These are phyloP conservation scores for Trichoderma simmonsii DNA, from an alignment of 2,329 filamentous ascomycete species.

Conservation along the genomic window DNA sequence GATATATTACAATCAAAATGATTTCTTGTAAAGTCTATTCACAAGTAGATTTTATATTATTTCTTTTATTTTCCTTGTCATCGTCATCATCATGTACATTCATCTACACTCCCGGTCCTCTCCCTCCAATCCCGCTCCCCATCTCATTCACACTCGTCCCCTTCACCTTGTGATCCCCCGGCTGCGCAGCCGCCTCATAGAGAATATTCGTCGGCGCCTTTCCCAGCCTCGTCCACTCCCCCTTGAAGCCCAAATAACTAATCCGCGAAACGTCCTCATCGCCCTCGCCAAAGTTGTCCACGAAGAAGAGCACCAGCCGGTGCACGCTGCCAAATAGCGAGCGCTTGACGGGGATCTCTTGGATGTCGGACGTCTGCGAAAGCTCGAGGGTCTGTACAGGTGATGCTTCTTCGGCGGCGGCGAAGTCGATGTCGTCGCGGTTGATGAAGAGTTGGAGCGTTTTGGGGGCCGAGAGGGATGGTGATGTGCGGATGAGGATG, in stretches of 20 bases:
- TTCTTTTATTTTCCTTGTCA: no score
- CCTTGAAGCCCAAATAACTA: constrained; percentile 86
- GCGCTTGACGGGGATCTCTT: constrained; percentile 85
- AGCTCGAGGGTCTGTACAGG: constrained; percentile 76
- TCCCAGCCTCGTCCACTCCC: constrained; percentile 86
- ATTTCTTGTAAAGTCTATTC: neutral
- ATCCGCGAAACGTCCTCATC: constrained; percentile 78
- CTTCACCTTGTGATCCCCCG: constrained; percentile 74
- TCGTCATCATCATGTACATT: neutral
- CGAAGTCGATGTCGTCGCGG: constrained; percentile 82
- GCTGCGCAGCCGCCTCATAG: constrained; percentile 93
- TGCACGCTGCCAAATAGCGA: constrained; percentile 85
- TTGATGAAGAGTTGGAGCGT: constrained; percentile 89
- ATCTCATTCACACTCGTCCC: constrained; percentile 53
- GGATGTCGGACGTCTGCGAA: constrained; percentile 73
- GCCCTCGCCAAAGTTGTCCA: constrained; percentile 81
- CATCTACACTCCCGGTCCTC: constrained; percentile 33
- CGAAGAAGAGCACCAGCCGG: constrained; percentile 79
- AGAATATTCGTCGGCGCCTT: constrained; percentile 70
- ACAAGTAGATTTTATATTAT: neutral
- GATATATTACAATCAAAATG: neutral
- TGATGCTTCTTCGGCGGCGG: constrained; percentile 63
- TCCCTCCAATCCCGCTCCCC: constrained; percentile 51
- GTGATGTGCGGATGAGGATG: constrained; percentile 78
- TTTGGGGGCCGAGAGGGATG: constrained; percentile 66